Base-by-base conservation (phyloP, 257 asterid species). In the Haberlea rhodopensis region DNA sequence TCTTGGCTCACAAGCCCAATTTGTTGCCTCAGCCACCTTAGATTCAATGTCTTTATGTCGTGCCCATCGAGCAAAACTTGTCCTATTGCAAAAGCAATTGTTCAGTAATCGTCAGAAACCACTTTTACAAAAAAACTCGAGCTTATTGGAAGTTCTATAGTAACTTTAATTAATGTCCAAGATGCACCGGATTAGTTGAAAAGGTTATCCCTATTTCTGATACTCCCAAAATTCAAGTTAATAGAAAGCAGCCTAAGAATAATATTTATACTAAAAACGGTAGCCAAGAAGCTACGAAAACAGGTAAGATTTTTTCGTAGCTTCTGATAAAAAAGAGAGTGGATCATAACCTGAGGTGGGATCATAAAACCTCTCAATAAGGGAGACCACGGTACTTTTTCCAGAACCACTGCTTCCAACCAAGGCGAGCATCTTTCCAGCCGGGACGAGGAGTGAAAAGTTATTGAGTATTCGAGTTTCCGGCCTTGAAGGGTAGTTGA, bases 351-450 rank as follows among this genome's bases (percentile, higher is more conserved):
- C 97, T 63, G 95, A 79, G 56, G 83, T 71, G 71, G 97, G 96
- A 73, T 90, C 97, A 20, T 90, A 90, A 67, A 90, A 90, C 63
- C 97, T 86, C 79, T 90, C 97, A 3, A 90, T 86, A 56, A 90
- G 96, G 58, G 97, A 84, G 18, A 90, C 97, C 31, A 90, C 95
- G 0, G 97, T 90, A 70, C 97, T 90, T 71, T 90, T 90, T 0
- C 97, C 97, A 0, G 97, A 90, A 53, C 97, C 96, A 29, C 97
- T 90, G 73, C 96, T 88, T 32, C 96, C 97, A 0, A 90, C 96
- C 67, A 90, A 67, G 20, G 97, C 97, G 1, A 90, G 83, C 6
- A 96, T 90, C 76, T 85, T 90, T 40, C 97, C 96, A 0, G 97
- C 84, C 1, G 89, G 95, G 52, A 90, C 90, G 24, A 67, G 62